Evolutionary conservation across 305 asterid species (phyloP), one percentile per base, ranked within the genome.

Genomic region (Rubia occidens): DNA sequence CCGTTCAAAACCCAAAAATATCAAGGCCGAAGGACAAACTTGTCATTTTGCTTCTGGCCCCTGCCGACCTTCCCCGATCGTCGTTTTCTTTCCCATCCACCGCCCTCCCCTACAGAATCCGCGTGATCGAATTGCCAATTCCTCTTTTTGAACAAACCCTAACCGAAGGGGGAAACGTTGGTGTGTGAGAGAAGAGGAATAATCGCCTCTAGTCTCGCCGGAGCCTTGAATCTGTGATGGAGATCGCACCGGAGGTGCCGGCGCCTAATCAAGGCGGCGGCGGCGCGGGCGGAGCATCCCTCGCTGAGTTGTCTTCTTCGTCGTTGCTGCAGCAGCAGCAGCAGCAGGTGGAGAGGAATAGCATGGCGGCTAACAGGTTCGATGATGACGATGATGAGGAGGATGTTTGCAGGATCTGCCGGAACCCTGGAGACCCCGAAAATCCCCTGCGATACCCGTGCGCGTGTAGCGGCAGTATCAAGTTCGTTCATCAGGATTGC

Each of bases 401-500:
- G 73, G 98, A 93, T 59, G 96, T 90, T 64, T 93, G 98, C 82
- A 88, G 97, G 89, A 93, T 93, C 95, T 93, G 98, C 76, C 80
- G 98, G 66, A 93, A 88, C 77, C 93, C 98, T 0, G 97, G 97
- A 14, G 98, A 93, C 17, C 76, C 76, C 63, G 96, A 87, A 64
- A 90, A 93, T 81, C 97, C 97, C 67, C 84, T 93, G 75, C 88
- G 89, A 40, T 90, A 93, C 70, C 98, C 98, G 6, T 93, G 98
- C 82, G 97, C 97, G 20, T 93, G 98, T 80, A 90, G 97, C 82
- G 98, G 98, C 24, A 93, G 99, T 74, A 94, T 94, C 75, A 94
- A 94, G 75, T 94, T 82, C 73, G 99, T 94, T 72, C 99, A 94
- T 72, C 99, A 94, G 82, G 97, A 94, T 72, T 94, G 99, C 79